These are phyloP conservation scores for Thermoascus crustaceus DNA, from an alignment of 2,329 filamentous ascomycete genomes.

Conservation along the genomic window DNA sequence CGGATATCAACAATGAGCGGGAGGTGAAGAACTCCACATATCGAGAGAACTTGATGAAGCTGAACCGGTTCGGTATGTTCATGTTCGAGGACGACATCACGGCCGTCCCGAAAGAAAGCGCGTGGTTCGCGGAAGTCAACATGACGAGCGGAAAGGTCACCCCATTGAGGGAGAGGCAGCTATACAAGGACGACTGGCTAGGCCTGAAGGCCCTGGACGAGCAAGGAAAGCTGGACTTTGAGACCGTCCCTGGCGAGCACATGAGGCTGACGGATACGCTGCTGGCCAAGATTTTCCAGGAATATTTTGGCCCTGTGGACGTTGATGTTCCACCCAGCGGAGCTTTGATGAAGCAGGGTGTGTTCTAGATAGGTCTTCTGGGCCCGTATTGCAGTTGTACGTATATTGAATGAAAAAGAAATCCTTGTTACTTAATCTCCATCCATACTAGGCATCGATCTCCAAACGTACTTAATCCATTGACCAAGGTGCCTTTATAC, in stretches of 20 bases:
- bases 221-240: conserved; percentile 70
- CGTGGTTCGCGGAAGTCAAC: conserved; percentile 87
- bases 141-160: conserved; percentile 54
- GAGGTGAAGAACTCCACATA: conserved; percentile 64
- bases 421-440: no score
- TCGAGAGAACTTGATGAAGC: conserved; percentile 55
- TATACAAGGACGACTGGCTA: conserved; percentile 92
- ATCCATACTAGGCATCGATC: no score
- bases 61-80: conserved; percentile 81
- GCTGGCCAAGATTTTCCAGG: conserved; percentile 56
- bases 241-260: conserved; percentile 65
- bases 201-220: conserved; percentile 72
- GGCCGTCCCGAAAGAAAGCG: conserved; percentile 80
- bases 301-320: conserved; percentile 35
- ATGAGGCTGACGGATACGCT: conserved; percentile 67
- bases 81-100: conserved; percentile 80
- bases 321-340: conserved; percentile 7
- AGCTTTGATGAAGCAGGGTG: conserved; percentile 15
- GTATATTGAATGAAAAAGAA: no score
- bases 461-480: no score
- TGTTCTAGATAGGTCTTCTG: conserved; percentile 8
- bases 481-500: no score
- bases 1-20: conserved; percentile 94
- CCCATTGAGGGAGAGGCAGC: conserved; percentile 56
- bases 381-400: conserved; percentile 6